Evolutionary conservation across 2,329 filamentous ascomycete genomes (phyloP), one percentile per base, ranked within the genome.

Genomic region (Gaeumannomyces tritici): DNA sequence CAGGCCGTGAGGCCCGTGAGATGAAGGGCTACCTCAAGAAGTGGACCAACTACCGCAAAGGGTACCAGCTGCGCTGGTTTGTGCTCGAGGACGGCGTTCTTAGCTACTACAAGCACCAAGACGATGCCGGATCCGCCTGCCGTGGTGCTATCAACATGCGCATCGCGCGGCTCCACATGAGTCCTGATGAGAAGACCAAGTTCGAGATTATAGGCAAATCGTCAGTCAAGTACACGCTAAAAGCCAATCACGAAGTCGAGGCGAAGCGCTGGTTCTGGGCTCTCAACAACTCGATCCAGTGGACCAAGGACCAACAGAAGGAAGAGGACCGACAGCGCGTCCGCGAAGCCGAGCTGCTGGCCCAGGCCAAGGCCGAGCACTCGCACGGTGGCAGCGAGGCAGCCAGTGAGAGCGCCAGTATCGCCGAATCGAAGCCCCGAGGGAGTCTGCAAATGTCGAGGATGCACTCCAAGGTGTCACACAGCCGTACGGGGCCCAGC

Each of bases 1-100:
- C 89, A 29, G 89, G 89, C 21, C 92, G 93, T 67, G 95, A 99
- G 71, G 89, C 90, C 24, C 84, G 93, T 59, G 93, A 98, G 75
- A 98, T 99, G 90, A 97, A 96, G 77, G 95, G 95, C 8, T 99
- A 98, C 73, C 80, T 99, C 63, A 98, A 97, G 77, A 99, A 99
- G 74, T 99, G 95, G 95, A 99, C 95, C 59, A 99, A 99, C 73
- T 99, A 99, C 73, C 93, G 93, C 27, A 93, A 90, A 72, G 95
- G 95, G 11, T 99, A 97, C 77, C 96, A 99, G 77, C 75, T 99
- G 66, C 84, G 95, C 64, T 99, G 93, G 93, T 99, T 99, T 72
- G 95, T 98, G 18, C 84, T 99, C 11, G 95, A 99, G 73, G 95
- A 99, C 72, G 95, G 95, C 15, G 93, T 99, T 15, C 76, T 99